Evolutionary conservation across 2,329 filamentous ascomycete species (phyloP).

Genomic region (Xylaria sp.): DNA sequence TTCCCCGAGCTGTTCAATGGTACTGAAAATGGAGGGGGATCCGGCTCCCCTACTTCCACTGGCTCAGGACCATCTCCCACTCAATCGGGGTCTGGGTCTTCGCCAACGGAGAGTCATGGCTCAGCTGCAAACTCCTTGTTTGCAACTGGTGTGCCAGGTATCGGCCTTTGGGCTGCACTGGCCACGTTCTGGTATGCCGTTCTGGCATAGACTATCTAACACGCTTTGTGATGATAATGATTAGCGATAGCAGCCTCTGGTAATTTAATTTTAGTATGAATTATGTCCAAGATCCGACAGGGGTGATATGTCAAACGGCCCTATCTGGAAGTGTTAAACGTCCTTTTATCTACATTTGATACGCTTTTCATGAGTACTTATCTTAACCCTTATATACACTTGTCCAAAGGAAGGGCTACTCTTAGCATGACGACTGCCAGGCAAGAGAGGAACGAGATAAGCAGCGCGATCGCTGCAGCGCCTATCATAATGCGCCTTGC

Average conservation of each 20-base stretch:
- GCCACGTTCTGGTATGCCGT: conserved; percentile 13
- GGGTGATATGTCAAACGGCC: background rate
- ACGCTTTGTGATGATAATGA: background rate
- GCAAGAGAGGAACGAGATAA: conserved; percentile 11
- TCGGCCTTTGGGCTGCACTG: conserved; percentile 17
- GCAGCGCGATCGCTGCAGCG: too few species aligned
- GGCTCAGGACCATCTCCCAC: conserved; percentile 27
- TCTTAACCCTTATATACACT: background rate
- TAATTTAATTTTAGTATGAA: conserved; percentile 23
- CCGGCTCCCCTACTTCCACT: conserved; percentile 6
- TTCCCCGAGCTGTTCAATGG: conserved; percentile 45
- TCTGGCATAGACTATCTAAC: conserved; percentile 9
- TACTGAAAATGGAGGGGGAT: background rate
- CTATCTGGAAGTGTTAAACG: background rate
- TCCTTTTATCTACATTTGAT: background rate
- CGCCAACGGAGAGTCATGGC: conserved; percentile 18
- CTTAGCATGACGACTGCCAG: background rate
- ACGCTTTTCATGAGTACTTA: background rate
- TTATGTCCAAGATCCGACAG: background rate
- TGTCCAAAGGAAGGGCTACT: background rate
- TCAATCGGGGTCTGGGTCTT: conserved; percentile 15
- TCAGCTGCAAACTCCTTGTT: conserved; percentile 27
- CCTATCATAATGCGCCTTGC: too few species aligned
- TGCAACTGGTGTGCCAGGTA: background rate
- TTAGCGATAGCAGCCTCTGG: background rate